Evolutionary conservation across 805 yeast species (phyloP), one percentile per base, ranked within the genome.

Genomic region (Saccharomycopsis fibuligera): DNA sequence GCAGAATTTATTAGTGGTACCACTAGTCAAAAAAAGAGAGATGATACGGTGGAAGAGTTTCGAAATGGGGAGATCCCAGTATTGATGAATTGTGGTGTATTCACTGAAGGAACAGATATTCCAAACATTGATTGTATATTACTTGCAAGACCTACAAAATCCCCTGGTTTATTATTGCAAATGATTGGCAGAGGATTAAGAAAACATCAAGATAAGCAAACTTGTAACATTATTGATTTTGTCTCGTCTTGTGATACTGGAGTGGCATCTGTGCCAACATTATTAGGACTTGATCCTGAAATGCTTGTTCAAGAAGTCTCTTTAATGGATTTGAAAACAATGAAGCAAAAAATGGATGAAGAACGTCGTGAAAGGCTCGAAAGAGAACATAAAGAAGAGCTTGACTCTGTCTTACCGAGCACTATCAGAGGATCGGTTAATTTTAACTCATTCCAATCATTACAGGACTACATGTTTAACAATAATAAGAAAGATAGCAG

Each of bases 91-190:
- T 93, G 96, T 61, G 87, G 85, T 16, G 86, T 90, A 4, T 83
- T 91, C 57, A 90, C 96, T 0, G 98, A 90, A 62, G 98, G 98
- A 0, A 88, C 97, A 0, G 97, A 90, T 65, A 81, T 91, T 17
- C 97, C 97, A 2, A 81, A 81, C 53, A 83, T 89, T 49, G 97
- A 90, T 59, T 81, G 88, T 27, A 68, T 90, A 10, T 69, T 90
- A 25, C 63, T 90, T 29, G 85, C 86, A 3, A 67, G 96, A 30
- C 96, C 96, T 1, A 86, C 96, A 0, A 73, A 73, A 50, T 89
- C 96, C 0, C 66, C 79, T 29, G 78, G 84, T 0, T 65, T 90
- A 38, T 64, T 87, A 33, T 72, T 80, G 16, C 98, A 90, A 60
- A 90, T 90, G 96, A 74, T 90, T 17, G 98, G 98, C 0, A 70